Evolutionary conservation across 352 stramenopile species (phyloP), one percentile per base, ranked within the genome.

Genomic region (Pythium aristosporum): DNA sequence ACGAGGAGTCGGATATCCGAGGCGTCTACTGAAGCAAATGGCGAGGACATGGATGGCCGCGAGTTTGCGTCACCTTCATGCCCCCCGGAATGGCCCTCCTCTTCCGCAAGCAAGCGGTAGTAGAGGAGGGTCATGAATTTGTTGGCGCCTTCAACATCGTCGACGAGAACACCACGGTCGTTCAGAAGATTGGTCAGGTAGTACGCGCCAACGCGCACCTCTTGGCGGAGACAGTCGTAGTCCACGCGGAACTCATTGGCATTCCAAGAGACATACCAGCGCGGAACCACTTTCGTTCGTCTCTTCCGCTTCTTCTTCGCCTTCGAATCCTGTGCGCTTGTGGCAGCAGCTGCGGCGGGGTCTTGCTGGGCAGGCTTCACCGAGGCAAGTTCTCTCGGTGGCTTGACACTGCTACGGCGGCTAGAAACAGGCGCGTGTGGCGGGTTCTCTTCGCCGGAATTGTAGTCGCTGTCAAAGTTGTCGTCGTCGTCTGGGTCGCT

Each of bases 71-170:
- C 28, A 65, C 61, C 39, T 44, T 71, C 25, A 30, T 58, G 41
- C 4, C 46, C 51, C 21, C 37, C 25, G 11, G 37, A 9, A 11
- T 65, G 48, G 36, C 18, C 47, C 5, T 72, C 67, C 32, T 92
- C 82, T 76, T 94, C 84, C 18, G 83, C 82, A 23, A 94, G 72
- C 44, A 96, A 58, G 13, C 87, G 83, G 36, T 94, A 94, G 66
- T 96, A 96, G 21, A 96, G 65, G n/a, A 94, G 61, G 16, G 78
- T 92, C 83, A 96, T 94, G 32, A 96, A 93, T 57, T 85, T 80
- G 20, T 91, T 78, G 9, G 80, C 74, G 36, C 78, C 79, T 3
- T 88, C 82, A 57, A 96, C 85, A 25, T 93, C 82, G 72, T 93
- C 87, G 18, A 88, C 74, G 20, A 95, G 55, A 20, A 92, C 82